phyloP scores from a whole-genome alignment of 1,284 basidiomycete species.

The Rhodofomes roseus region DNA sequence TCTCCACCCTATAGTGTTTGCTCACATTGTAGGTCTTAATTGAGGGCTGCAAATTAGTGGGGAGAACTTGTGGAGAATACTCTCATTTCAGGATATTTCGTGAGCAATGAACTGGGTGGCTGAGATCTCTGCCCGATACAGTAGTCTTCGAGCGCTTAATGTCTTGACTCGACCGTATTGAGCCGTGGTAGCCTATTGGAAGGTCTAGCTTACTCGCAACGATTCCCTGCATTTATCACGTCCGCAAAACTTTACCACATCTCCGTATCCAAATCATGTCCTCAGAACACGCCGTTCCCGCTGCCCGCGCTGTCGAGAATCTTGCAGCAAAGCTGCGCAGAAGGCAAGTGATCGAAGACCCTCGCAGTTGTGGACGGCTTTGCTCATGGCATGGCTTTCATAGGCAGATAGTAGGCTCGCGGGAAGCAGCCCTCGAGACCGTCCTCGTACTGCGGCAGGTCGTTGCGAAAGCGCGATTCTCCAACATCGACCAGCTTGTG shows the following conservation, averaged over 20 bases:
- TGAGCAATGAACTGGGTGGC: no score
- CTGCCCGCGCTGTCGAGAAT: conserved; percentile 25
- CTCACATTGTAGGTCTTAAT: no score
- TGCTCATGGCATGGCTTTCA: neutral
- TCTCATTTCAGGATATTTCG: no score
- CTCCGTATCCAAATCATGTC: conserved; percentile 14
- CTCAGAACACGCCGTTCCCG: conserved; percentile 17
- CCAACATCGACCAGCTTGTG: conserved; percentile 84
- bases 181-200: no score
- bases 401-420: conserved; percentile 89
- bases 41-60: no score
- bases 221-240: neutral
- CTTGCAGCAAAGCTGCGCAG: conserved; percentile 27
- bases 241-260: neutral
- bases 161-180: no score
- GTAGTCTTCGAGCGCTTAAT: no score
- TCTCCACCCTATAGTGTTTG: no score
- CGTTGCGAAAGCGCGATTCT: conserved; percentile 83
- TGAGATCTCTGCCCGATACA: no score
- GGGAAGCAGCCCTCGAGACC: conserved; percentile 87
- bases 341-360: conserved; percentile 16
- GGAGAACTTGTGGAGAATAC: no score
- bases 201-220: neutral
- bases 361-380: neutral
- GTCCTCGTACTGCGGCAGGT: conserved; percentile 86